Evolutionary conservation across 2,329 filamentous ascomycete species (phyloP).

Genomic region (Chlorencoelia australis): DNA sequence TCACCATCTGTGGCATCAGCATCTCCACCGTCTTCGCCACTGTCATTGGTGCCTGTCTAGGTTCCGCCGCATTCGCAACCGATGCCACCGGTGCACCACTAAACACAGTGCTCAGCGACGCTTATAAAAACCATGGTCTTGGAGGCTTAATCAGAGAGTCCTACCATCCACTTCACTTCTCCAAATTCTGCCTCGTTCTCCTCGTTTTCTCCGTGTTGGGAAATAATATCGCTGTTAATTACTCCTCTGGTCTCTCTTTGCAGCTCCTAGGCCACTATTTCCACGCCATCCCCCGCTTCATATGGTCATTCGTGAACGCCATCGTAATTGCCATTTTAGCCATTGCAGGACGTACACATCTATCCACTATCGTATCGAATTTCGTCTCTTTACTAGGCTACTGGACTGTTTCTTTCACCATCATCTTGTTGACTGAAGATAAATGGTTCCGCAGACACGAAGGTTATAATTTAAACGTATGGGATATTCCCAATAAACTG

Average conservation of each 20-base stretch:
- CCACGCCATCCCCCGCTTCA: constrained; percentile 26
- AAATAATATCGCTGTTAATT: constrained; percentile 25
- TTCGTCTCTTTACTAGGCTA: constrained; percentile 25
- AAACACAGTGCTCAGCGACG: constrained; percentile 30
- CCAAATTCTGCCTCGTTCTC: constrained; percentile 35
- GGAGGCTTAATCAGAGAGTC: constrained; percentile 37
- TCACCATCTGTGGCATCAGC: constrained; percentile 21
- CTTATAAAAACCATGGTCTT: constrained; percentile 34
- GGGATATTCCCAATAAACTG: constrained; percentile 20
- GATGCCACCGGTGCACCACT: constrained; percentile 27
- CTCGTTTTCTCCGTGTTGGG: constrained; percentile 25
- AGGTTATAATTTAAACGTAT: constrained; percentile 22
- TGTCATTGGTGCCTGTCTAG: constrained; percentile 33
- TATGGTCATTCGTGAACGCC: constrained; percentile 25
- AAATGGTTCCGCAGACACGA: constrained; percentile 17
- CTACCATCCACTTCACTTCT: constrained; percentile 36
- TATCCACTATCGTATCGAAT: constrained; percentile 22
- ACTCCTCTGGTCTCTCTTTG: constrained; percentile 23
- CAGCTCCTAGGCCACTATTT: constrained; percentile 25
- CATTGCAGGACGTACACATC: constrained; percentile 20
- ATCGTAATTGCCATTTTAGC: constrained; percentile 22
- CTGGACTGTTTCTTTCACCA: constrained; percentile 25
- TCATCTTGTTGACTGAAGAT: constrained; percentile 24
- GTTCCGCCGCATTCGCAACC: constrained; percentile 29
- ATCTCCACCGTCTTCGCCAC: constrained; percentile 32